Conservation (phyloP, 164 flowering plant species). For the Pachysandra terminalis region DNA sequence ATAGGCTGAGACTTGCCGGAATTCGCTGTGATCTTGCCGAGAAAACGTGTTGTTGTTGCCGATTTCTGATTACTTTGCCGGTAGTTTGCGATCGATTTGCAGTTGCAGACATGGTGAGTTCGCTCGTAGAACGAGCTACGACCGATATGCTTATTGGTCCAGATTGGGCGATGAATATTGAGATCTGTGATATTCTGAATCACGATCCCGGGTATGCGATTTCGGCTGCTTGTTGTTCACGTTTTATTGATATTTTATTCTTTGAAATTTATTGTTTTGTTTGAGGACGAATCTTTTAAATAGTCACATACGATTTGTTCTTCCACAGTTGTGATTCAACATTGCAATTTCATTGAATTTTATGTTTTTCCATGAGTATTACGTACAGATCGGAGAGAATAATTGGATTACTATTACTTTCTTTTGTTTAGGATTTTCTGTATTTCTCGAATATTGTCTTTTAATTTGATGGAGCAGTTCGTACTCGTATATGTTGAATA, state of each 20-base stretch:
- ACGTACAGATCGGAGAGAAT: no score
- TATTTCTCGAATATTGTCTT: no score
- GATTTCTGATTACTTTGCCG: not conserved
- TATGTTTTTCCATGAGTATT: no score
- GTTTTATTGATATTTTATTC: not conserved
- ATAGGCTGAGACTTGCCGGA: slow-evolving; percentile 7
- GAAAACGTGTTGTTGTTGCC: not conserved
- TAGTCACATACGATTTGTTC: no score
- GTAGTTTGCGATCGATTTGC: not conserved
- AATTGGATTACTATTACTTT: no score
- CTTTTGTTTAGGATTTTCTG: no score
- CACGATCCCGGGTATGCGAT: slow-evolving; percentile 85
- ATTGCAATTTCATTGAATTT: no score
- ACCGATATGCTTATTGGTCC: slow-evolving; percentile 95
- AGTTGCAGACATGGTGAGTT: slow-evolving; percentile 62
- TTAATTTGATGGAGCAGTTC: no score
- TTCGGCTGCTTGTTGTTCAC: slow-evolving; percentile 1
- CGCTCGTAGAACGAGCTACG: slow-evolving; percentile 90
- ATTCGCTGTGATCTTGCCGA: slow-evolving; percentile 19
- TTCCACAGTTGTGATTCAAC: no score
- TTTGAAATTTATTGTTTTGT: not conserved
- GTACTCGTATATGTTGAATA: no score
- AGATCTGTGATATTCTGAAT: slow-evolving; percentile 94
- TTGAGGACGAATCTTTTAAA: no score
- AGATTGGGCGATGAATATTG: slow-evolving; percentile 97